Evolutionary conservation across 441 rosid genomes (phyloP).

Genomic region (Gossypium schwendimanii): DNA sequence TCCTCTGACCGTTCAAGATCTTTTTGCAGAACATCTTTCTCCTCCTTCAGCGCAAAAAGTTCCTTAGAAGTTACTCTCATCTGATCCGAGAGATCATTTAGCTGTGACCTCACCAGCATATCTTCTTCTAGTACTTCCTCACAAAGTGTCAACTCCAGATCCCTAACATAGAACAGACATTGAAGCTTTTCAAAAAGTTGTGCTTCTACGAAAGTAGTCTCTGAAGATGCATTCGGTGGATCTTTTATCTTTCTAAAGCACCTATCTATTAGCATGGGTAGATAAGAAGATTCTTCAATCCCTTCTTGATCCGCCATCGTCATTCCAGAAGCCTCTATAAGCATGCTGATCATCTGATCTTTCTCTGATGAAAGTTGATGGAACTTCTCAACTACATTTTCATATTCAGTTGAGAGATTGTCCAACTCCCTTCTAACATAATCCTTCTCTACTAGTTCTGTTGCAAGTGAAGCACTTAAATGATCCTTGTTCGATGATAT

Average conservation of each 20-base stretch:
- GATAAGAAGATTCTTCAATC: constrained; percentile 28
- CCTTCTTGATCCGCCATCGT: constrained; percentile 28
- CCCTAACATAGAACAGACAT: constrained; percentile 56
- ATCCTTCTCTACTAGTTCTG: constrained; percentile 64
- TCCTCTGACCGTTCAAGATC: constrained; percentile 78
- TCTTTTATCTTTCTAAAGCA: constrained; percentile 54
- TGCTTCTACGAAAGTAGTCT: constrained; percentile 27
- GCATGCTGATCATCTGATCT: constrained; percentile 44
- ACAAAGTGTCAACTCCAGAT: constrained; percentile 55
- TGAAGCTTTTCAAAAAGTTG: constrained; percentile 55
- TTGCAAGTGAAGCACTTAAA: constrained; percentile 46
- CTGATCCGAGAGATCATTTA: constrained; percentile 32
- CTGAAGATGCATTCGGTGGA: constrained; percentile 27
- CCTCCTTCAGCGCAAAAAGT: constrained; percentile 47
- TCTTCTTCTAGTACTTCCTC: constrained; percentile 65
- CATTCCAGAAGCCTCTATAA: constrained; percentile 58
- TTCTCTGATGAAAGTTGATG: constrained; percentile 45
- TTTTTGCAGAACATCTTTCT: constrained; percentile 46
- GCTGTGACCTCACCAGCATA: constrained; percentile 37
- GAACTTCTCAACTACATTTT: constrained; percentile 36
- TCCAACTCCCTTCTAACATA: constrained; percentile 42
- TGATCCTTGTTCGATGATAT: constrained; percentile 27
- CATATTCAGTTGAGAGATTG: constrained; percentile 33
- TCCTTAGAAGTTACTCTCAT: constrained; percentile 34
- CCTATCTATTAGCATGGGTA: constrained; percentile 38